Percentiles rank a stretch among this genome's conserved stretches.
phyloP scores from a whole-genome alignment of 2,329 filamentous ascomycete species.

The Curvularia sp. region DNA sequence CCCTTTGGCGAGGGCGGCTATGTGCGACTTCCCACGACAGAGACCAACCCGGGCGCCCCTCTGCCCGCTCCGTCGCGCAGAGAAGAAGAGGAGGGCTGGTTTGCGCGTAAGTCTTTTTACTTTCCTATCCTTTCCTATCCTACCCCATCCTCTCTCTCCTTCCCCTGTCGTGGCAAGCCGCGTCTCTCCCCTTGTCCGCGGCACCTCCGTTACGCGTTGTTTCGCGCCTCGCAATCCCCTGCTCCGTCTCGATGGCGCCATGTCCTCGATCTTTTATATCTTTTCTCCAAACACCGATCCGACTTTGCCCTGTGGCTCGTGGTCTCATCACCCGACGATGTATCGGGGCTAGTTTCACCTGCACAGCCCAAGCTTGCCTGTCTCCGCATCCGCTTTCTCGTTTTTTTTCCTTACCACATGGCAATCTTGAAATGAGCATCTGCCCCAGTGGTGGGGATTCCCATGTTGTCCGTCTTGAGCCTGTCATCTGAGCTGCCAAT shows the following conservation, averaged over 20 bases:
- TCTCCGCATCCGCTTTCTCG: slow-evolving; percentile 15
- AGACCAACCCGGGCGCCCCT: slow-evolving; percentile 76
- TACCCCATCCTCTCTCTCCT: background rate
- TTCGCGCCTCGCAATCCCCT: slow-evolving; percentile 19
- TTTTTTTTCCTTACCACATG: slow-evolving; percentile 22
- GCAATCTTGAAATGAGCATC: slow-evolving; percentile 32
- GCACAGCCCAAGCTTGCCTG: slow-evolving; percentile 28
- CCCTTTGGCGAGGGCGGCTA: slow-evolving; percentile 87
- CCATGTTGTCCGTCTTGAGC: slow-evolving; percentile 14
- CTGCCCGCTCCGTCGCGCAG: slow-evolving; percentile 82
- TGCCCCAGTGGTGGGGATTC: slow-evolving; percentile 15
- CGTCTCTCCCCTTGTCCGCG: background rate
- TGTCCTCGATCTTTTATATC: slow-evolving; percentile 10
- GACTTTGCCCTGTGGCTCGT: slow-evolving; percentile 31
- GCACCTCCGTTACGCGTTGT: slow-evolving; percentile 14
- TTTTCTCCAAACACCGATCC: slow-evolving; percentile 1
- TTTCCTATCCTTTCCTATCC: slow-evolving; percentile 1
- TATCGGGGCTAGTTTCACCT: slow-evolving; percentile 36
- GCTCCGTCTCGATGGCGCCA: background rate
- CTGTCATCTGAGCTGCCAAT: slow-evolving; percentile 38
- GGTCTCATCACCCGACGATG: slow-evolving; percentile 35
- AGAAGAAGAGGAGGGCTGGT: slow-evolving; percentile 95
- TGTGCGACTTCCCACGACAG: slow-evolving; percentile 86
- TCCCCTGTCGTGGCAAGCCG: slow-evolving; percentile 8
- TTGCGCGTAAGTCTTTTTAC: slow-evolving; percentile 80